Evolutionary conservation across 2,329 filamentous ascomycete genomes (phyloP).

Genomic region (Fusarium tupiense): DNA sequence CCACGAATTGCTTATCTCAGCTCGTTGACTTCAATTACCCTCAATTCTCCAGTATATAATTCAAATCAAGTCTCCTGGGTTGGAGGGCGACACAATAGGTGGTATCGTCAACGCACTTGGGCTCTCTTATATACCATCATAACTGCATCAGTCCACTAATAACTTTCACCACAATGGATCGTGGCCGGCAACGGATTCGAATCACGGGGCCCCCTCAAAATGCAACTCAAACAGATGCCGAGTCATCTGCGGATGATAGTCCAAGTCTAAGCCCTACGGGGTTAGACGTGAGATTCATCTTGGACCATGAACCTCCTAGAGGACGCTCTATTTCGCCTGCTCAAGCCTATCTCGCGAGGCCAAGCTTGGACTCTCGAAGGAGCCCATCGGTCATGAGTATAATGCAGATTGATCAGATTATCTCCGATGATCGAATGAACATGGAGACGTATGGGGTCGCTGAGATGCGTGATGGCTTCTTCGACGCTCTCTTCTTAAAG

Average conservation of each 20-base stretch:
- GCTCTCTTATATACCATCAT: background rate
- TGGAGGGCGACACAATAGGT: background rate
- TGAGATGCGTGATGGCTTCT: constrained; percentile 58
- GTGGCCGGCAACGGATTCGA: constrained; percentile 2
- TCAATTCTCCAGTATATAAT: background rate
- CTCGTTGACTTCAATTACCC: background rate
- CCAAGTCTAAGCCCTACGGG: constrained; percentile 37
- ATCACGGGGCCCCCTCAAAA: constrained; percentile 3
- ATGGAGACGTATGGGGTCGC: constrained; percentile 55
- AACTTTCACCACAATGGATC: constrained; percentile 7
- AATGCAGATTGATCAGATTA: constrained; percentile 48
- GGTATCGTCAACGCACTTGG: background rate
- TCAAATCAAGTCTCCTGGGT: background rate
- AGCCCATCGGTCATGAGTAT: constrained; percentile 45
- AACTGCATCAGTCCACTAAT: background rate
- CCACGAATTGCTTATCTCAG: background rate
- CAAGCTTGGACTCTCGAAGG: constrained; percentile 39
- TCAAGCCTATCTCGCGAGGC: constrained; percentile 24
- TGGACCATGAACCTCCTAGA: background rate
- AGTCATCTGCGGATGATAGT: constrained; percentile 4
- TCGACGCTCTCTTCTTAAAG: constrained; percentile 59
- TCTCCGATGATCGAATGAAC: constrained; percentile 48
- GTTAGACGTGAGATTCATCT: constrained; percentile 24
- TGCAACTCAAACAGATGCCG: constrained; percentile 15
- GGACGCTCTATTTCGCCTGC: constrained; percentile 15